phyloP scores from a whole-genome alignment of 805 yeast species.

The Yarrowia porcina region DNA sequence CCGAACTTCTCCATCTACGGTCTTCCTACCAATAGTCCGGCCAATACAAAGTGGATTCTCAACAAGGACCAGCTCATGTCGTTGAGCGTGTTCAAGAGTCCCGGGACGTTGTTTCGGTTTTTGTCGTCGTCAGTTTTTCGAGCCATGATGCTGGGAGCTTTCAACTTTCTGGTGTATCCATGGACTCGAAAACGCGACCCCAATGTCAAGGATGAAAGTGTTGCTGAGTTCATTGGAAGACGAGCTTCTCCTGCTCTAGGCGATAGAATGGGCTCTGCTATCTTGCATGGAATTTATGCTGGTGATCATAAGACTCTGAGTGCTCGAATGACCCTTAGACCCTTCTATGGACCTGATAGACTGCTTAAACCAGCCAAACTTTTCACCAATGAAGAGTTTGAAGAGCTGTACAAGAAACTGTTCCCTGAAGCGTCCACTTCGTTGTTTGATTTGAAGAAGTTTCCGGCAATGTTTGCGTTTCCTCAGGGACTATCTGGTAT shows the following conservation, averaged over 20 bases:
- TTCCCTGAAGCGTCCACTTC: constrained; percentile 21
- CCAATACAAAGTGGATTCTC: constrained; percentile 70
- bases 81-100: constrained; percentile 33
- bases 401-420: constrained; percentile 33
- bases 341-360: constrained; percentile 54
- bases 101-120: constrained; percentile 29
- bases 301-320: constrained; percentile 72
- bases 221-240: constrained; percentile 62
- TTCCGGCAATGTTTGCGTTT: constrained; percentile 27
- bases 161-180: constrained; percentile 36
- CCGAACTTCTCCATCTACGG: constrained; percentile 52
- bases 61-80: constrained; percentile 36
- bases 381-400: constrained; percentile 32
- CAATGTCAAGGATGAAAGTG: constrained; percentile 58
- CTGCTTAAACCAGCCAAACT: constrained; percentile 38
- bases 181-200: constrained; percentile 28
- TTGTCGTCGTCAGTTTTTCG: constrained; percentile 38
- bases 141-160: constrained; percentile 56
- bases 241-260: constrained; percentile 59
- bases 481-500: constrained; percentile 13
- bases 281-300: constrained; percentile 87
- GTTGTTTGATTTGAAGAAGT: background rate
- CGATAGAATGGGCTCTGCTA: constrained; percentile 68
- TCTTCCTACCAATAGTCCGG: constrained; percentile 54
- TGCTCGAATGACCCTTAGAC: constrained; percentile 56